These are phyloP conservation scores for Fusarium dimerum DNA, from an alignment of 2,329 filamentous ascomycete species.

Conservation along the genomic window DNA sequence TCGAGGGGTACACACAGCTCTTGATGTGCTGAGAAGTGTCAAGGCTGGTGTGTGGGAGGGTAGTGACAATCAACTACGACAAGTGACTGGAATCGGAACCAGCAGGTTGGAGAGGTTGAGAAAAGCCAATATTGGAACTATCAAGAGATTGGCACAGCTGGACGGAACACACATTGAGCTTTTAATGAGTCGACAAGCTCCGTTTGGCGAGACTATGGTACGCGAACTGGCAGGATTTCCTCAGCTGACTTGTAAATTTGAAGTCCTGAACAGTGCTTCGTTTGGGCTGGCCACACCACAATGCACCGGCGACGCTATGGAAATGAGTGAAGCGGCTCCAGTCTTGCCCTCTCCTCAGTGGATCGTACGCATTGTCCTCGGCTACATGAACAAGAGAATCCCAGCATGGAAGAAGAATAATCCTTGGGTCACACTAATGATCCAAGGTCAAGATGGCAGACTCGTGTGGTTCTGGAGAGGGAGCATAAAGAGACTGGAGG, in stretches of 20 bases:
- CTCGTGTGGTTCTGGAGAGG: slow-evolving; percentile 68
- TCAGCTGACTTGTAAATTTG: slow-evolving; percentile 43
- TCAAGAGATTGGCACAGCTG: slow-evolving; percentile 67
- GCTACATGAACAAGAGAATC: slow-evolving; percentile 67
- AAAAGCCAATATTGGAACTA: slow-evolving; percentile 67
- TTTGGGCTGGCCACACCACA: background rate
- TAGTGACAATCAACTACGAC: slow-evolving; percentile 76
- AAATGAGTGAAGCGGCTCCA: background rate
- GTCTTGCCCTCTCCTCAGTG: slow-evolving; percentile 10
- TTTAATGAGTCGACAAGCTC: slow-evolving; percentile 75
- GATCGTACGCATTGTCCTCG: slow-evolving; percentile 65
- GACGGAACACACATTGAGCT: slow-evolving; percentile 76
- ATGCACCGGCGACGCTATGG: background rate
- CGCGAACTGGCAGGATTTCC: slow-evolving; percentile 72
- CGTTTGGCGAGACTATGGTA: slow-evolving; percentile 73
- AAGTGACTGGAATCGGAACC: slow-evolving; percentile 76
- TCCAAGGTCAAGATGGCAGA: slow-evolving; percentile 53
- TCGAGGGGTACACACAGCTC: slow-evolving; percentile 63
- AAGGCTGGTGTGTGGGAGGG: slow-evolving; percentile 80
- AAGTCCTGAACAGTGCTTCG: slow-evolving; percentile 27
- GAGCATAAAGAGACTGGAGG: slow-evolving; percentile 66
- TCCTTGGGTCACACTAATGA: slow-evolving; percentile 73
- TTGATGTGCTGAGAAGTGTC: slow-evolving; percentile 78
- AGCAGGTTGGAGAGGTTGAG: slow-evolving; percentile 75
- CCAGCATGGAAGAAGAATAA: slow-evolving; percentile 63